Evolutionary conservation across 2,329 filamentous ascomycete species (phyloP).

Genomic region (Sclerotinia subarctica): DNA sequence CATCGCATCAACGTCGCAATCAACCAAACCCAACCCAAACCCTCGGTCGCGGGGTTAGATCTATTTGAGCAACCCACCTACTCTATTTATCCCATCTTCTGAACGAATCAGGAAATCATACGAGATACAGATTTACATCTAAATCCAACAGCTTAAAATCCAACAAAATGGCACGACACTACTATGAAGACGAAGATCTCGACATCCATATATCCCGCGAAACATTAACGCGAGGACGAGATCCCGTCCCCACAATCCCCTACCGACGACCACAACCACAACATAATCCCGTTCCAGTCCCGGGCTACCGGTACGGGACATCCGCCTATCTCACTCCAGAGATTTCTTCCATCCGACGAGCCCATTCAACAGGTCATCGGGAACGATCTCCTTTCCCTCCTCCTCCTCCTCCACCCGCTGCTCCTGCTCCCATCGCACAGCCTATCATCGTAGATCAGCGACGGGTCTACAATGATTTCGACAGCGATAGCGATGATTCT

Average conservation of each 20-base stretch:
- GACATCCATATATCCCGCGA: slow-evolving; percentile 46
- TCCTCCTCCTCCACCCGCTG: slow-evolving; percentile 18
- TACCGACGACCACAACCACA: slow-evolving; percentile 37
- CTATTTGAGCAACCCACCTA: not conserved
- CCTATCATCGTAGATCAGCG: slow-evolving; percentile 55
- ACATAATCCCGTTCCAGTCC: slow-evolving; percentile 24
- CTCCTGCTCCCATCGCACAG: slow-evolving; percentile 25
- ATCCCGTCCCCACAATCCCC: slow-evolving; percentile 40
- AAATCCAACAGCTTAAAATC: not conserved
- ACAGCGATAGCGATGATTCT: slow-evolving; percentile 15
- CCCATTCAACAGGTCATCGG: slow-evolving; percentile 25
- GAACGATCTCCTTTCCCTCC: slow-evolving; percentile 20
- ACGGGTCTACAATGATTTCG: slow-evolving; percentile 8
- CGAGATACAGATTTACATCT: not conserved
- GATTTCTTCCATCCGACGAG: slow-evolving; percentile 26
- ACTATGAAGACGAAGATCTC: slow-evolving; percentile 54
- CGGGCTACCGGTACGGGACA: slow-evolving; percentile 22
- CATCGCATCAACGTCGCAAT: slow-evolving; percentile 3
- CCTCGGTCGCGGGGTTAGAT: slow-evolving; percentile 14
- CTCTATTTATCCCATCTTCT: not conserved
- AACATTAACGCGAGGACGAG: slow-evolving; percentile 30
- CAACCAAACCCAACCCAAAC: not conserved
- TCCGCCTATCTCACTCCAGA: slow-evolving; percentile 29
- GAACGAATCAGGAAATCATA: not conserved
- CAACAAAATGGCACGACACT: slow-evolving; percentile 36